phyloP scores from a whole-genome alignment of 306 rosid genomes.

The Morella rubra region DNA sequence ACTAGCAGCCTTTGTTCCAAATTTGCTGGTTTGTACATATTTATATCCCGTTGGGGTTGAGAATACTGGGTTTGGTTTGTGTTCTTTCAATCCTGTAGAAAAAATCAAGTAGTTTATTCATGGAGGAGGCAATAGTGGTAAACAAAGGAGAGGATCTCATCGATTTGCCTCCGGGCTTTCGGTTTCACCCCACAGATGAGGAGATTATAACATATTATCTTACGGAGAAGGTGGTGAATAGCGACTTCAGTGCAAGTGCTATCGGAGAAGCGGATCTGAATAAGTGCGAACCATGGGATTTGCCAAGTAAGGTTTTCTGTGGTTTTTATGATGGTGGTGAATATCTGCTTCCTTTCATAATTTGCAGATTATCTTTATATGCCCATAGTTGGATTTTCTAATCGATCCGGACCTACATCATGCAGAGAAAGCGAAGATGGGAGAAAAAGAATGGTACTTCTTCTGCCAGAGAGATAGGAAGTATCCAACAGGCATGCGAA shows the following conservation, averaged over 20 bases:
- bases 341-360: neutral
- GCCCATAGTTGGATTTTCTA: neutral
- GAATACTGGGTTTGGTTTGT: slow-evolving; percentile 23
- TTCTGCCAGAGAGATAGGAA: slow-evolving; percentile 85
- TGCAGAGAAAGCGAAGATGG: slow-evolving; percentile 92
- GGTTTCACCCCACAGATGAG: slow-evolving; percentile 92
- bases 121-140: slow-evolving; percentile 56
- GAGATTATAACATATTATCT: slow-evolving; percentile 74
- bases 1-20: neutral
- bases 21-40: neutral
- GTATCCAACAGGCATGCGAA: slow-evolving; percentile 96
- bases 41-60: slow-evolving; percentile 2
- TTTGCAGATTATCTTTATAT: neutral
- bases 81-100: slow-evolving; percentile 13
- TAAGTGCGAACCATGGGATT: slow-evolving; percentile 95
- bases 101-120: neutral
- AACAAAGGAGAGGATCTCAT: slow-evolving; percentile 50
- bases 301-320: slow-evolving; percentile 54
- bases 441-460: slow-evolving; percentile 93
- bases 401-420: neutral
- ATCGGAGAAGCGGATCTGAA: slow-evolving; percentile 89
- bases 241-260: slow-evolving; percentile 68
- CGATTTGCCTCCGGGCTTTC: slow-evolving; percentile 89
- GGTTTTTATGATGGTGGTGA: neutral
- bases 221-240: slow-evolving; percentile 54